phyloP scores from a whole-genome alignment of 495 filamentous ascomycete species.

The Tirmania nivea region DNA sequence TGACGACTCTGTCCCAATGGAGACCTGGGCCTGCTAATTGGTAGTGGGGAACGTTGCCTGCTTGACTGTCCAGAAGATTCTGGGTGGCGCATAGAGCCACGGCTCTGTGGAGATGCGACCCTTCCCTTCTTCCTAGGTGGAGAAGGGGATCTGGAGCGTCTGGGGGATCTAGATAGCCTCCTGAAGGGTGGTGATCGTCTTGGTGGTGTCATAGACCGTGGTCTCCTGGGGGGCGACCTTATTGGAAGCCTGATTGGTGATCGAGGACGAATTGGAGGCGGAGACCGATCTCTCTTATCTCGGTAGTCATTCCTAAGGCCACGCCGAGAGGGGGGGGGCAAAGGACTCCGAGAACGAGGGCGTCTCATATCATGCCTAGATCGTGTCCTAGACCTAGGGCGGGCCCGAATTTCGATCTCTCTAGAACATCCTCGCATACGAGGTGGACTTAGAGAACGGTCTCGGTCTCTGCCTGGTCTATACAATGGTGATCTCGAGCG shows the following conservation, averaged over 20 bases:
- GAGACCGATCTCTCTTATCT: neutral
- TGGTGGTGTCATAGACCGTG: neutral
- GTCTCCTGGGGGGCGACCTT: neutral
- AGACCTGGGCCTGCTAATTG: slow-evolving; percentile 2
- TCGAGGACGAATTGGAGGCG: neutral
- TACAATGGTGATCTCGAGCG: neutral
- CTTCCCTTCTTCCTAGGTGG: neutral
- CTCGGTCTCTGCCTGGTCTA: neutral
- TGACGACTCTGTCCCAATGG: slow-evolving; percentile 3
- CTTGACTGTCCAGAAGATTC: slow-evolving; percentile 3
- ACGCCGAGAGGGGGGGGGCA: neutral
- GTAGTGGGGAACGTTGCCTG: neutral
- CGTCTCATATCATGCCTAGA: neutral
- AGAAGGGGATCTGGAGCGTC: neutral
- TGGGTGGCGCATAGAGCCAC: neutral
- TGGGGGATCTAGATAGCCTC: neutral
- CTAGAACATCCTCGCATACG: neutral
- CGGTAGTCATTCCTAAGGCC: neutral
- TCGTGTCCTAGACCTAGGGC: neutral
- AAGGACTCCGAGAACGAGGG: neutral
- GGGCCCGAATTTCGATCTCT: neutral
- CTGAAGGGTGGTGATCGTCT: neutral
- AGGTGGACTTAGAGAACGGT: neutral
- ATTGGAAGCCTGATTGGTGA: neutral
- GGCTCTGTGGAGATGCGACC: neutral